Percentiles rank a stretch among this genome's conserved stretches.
Evolutionary conservation across 2,329 filamentous ascomycete genomes (phyloP).

Genomic region (Aspergillus oerlinghausenensis): DNA sequence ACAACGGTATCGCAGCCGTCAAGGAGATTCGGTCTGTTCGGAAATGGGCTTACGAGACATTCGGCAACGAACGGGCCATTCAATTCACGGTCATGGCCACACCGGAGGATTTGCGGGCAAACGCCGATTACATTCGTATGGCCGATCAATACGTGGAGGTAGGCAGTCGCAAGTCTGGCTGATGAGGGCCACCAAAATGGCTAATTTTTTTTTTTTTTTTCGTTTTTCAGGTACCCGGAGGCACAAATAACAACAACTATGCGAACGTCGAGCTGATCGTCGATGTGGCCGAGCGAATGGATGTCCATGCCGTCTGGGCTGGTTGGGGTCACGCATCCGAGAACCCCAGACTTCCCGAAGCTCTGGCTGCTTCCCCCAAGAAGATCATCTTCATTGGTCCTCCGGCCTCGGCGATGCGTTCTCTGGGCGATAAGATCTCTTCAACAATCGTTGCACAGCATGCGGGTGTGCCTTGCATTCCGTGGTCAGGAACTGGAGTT

Average conservation of each 20-base stretch:
- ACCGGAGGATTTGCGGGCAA: conserved; percentile 92
- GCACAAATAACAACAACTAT: conserved; percentile 99
- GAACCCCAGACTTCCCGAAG: conserved; percentile 96
- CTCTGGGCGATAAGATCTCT: conserved; percentile 98
- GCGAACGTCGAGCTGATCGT: conserved; percentile 99
- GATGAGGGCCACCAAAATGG: neutral
- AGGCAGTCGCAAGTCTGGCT: conserved; percentile 18
- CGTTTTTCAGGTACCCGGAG: conserved; percentile 68
- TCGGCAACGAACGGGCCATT: conserved; percentile 95
- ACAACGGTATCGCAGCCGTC: conserved; percentile 99
- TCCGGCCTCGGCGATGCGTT: conserved; percentile 96
- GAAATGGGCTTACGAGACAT: conserved; percentile 99
- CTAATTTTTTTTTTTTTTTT: neutral
- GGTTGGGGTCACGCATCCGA: conserved; percentile 99
- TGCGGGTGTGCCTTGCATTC: conserved; percentile 91
- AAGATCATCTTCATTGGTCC: conserved; percentile 99
- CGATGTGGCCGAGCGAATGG: conserved; percentile 96
- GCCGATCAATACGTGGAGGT: conserved; percentile 97
- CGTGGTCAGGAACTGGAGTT: conserved; percentile 97
- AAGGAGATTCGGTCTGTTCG: conserved; percentile 98
- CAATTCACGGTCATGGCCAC: conserved; percentile 99
- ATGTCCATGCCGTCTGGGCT: conserved; percentile 97
- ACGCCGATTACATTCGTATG: conserved; percentile 99
- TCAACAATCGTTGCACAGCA: conserved; percentile 99
- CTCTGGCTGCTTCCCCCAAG: conserved; percentile 89